phyloP scores from a whole-genome alignment of 2,329 filamentous ascomycete species.

The Phialemonium atrogriseum region DNA sequence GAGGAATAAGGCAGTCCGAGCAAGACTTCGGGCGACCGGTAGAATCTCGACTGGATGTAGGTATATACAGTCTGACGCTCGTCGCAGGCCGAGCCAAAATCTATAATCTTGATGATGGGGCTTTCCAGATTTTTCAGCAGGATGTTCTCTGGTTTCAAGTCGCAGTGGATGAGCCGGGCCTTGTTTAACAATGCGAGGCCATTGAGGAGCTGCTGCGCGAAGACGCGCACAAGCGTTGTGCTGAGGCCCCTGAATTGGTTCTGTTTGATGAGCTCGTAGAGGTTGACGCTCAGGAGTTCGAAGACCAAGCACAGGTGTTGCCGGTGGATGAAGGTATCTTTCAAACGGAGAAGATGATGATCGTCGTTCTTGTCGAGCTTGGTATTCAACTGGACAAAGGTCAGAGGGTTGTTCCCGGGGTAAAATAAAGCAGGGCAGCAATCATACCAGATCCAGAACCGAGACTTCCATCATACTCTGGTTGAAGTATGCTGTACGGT shows the following conservation, averaged over 20 bases:
- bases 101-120: conserved; percentile 99
- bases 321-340: conserved; percentile 96
- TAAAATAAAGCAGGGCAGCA: conserved; percentile 4
- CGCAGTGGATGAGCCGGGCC: conserved; percentile 93
- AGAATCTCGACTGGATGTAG: conserved; percentile 97
- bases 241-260: conserved; percentile 97
- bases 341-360: conserved; percentile 86
- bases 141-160: conserved; percentile 97
- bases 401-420: conserved; percentile 15
- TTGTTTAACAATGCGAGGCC: conserved; percentile 90
- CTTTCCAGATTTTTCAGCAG: conserved; percentile 96
- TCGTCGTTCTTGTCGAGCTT: conserved; percentile 99
- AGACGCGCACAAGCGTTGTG: conserved; percentile 92
- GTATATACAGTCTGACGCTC: conserved; percentile 98
- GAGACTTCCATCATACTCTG: conserved; percentile 99
- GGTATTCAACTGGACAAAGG: conserved; percentile 66
- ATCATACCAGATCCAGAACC: conserved; percentile 77
- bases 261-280: conserved; percentile 98
- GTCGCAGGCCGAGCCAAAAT: conserved; percentile 97
- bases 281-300: conserved; percentile 90
- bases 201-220: conserved; percentile 92
- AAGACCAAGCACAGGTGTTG: conserved; percentile 97
- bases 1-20: conserved; percentile 96
- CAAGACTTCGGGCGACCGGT: conserved; percentile 90
- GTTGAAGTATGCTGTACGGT: conserved; percentile 97